Evolutionary conservation across 2,329 filamentous ascomycete species (phyloP).

Genomic region (Alternaria infectoria): DNA sequence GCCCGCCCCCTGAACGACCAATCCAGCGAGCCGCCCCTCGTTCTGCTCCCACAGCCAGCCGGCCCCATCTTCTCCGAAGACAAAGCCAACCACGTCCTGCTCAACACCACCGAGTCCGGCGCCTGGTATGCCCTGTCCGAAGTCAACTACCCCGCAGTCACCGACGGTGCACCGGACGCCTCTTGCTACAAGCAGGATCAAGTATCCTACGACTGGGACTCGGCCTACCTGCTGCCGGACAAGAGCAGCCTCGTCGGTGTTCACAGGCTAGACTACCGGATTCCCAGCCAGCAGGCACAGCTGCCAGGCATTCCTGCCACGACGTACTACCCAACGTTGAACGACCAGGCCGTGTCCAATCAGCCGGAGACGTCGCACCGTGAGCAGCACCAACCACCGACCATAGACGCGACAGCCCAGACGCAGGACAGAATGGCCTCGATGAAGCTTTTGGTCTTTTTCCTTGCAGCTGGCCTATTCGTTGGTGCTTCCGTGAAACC

Average conservation of each 20-base stretch:
- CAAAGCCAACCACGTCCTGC: constrained; percentile 64
- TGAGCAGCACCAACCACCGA: constrained; percentile 18
- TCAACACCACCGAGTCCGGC: constrained; percentile 85
- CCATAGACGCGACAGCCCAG: constrained; percentile 28
- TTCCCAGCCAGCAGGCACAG: constrained; percentile 26
- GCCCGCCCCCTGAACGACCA: constrained; percentile 74
- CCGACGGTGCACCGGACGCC: constrained; percentile 68
- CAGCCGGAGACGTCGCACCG: constrained; percentile 28
- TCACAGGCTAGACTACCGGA: constrained; percentile 42
- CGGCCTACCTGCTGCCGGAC: constrained; percentile 36
- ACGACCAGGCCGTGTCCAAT: constrained; percentile 26
- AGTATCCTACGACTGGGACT: constrained; percentile 33
- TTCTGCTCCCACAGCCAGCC: constrained; percentile 84
- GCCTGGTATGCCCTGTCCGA: constrained; percentile 96
- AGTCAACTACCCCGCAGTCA: constrained; percentile 81
- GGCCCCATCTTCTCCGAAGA: constrained; percentile 61
- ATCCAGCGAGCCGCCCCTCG: constrained; percentile 73
- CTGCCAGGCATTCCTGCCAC: constrained; percentile 36
- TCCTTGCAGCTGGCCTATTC: constrained; percentile 15
- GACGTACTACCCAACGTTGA: constrained; percentile 26
- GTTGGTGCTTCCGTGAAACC: constrained; percentile 21
- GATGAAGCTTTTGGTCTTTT: constrained; percentile 10
- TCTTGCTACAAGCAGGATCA: constrained; percentile 58
- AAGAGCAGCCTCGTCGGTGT: constrained; percentile 49
- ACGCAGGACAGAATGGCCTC: constrained; percentile 19